Evolutionary conservation across 495 filamentous ascomycete species (phyloP).

Genomic region (Neurospora tetraspora): DNA sequence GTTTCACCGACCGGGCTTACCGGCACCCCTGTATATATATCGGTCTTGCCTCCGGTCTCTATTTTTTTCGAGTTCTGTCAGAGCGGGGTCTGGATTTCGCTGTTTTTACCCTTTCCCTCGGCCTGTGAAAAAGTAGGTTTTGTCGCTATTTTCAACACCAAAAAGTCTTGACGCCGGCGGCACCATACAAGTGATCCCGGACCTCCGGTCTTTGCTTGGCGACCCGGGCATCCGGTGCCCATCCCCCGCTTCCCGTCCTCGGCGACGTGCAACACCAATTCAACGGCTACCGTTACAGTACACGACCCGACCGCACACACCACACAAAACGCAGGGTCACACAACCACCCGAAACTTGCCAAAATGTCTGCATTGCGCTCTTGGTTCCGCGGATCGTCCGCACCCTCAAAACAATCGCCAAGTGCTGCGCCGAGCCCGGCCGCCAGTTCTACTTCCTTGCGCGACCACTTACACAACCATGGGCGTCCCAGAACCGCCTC

Average conservation of each 20-base stretch:
- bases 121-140: not conserved
- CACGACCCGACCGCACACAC: not conserved
- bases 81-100: not conserved
- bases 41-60: not conserved
- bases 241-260: not conserved
- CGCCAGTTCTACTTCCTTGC: slow-evolving; percentile 9
- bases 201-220: not conserved
- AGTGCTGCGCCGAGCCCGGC: slow-evolving; percentile 15
- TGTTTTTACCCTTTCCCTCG: not conserved
- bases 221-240: not conserved
- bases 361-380: slow-evolving; percentile 21
- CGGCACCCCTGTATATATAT: slow-evolving; percentile 1
- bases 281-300: not conserved
- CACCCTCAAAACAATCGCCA: slow-evolving; percentile 11
- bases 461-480: slow-evolving; percentile 2
- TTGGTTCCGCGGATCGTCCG: slow-evolving; percentile 21
- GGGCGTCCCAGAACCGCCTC: slow-evolving; percentile 18
- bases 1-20: slow-evolving; percentile 2
- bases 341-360: not conserved
- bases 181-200: not conserved
- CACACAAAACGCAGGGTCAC: not conserved
- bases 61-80: not conserved
- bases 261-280: slow-evolving; percentile 1
- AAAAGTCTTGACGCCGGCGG: not conserved
- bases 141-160: not conserved